These are phyloP conservation scores for Canavalia gladiata DNA, from an alignment of 306 rosid genomes.

Conservation along the genomic window DNA sequence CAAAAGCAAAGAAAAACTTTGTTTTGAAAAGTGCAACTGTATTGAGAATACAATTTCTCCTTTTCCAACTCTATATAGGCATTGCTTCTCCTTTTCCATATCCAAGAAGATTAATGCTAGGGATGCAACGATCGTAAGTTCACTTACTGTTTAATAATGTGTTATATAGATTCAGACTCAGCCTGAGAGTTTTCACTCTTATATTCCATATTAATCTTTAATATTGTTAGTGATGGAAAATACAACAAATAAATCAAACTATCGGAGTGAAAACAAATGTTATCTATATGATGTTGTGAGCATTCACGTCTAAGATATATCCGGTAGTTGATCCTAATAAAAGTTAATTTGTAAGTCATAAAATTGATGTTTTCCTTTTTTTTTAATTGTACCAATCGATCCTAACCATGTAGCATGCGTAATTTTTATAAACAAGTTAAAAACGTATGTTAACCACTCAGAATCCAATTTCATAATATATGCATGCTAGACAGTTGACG, in stretches of 20 bases:
- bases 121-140: not conserved
- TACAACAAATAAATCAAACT: not conserved
- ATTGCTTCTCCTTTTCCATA: not conserved
- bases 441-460: not conserved
- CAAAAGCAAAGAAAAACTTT: not conserved
- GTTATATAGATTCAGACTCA: not conserved
- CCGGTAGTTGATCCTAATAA: not conserved
- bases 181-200: constrained; percentile 1
- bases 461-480: constrained; percentile 6
- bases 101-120: constrained; percentile 1
- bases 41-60: not conserved
- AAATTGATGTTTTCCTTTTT: not conserved
- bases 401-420: not conserved
- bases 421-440: constrained; percentile 12
- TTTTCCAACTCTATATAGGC: not conserved
- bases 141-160: not conserved
- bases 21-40: not conserved
- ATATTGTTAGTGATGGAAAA: not conserved
- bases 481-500: not conserved
- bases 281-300: not conserved
- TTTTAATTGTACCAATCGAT: not conserved
- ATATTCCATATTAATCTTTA: not conserved
- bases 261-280: not conserved
- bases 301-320: not conserved
- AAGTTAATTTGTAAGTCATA: constrained; percentile 12